Base-by-base conservation (phyloP, 768 basidiomycete genomes). In the Pleurotus platypus region DNA sequence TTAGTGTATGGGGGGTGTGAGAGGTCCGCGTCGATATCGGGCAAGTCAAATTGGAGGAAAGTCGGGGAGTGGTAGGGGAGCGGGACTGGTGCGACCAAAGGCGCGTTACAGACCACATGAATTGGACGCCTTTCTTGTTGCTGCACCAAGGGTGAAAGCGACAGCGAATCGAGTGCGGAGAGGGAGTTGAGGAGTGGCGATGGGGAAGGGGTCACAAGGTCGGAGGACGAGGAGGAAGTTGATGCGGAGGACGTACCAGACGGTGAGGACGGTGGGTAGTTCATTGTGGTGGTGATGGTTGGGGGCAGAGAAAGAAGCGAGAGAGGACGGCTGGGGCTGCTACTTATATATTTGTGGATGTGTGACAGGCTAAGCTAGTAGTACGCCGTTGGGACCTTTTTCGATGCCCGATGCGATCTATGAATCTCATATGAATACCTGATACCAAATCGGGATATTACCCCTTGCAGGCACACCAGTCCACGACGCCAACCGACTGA, bases 21-120 rank as follows among this genome's bases (percentile, higher is more conserved):
- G 42, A 87, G 79, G 65, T 88, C 85, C 64, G 86, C 82, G 69
- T 86, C 85, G 6, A 82, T 71, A 70, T 86, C 86, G 0, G 87
- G 87, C 56, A 78, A 72, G 56, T 85, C 83, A 66, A 85, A 87
- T 55, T 86, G 82, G 56, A 88, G 81, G 67, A 87, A 86, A 0
- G 80, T 81, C 24, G 86, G 86, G 8, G 85, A 84, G 56, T 85
- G 84, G 69, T 84, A 87, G 1, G 86, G 87, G 38, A 87, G 79
- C 0, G 86, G 86, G 22, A 80, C 81, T 11, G 87, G 86, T 0
- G 85, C 86, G 59, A 87, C 71, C 56, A 88, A 75, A n/a, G 86
- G 86, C 2, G 84, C 82, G 59, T 84, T 79, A 72, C 84, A 86
- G 18, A 86, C 75, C 69, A 85, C 78, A 58, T 81, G 77, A 45